Evolutionary conservation across 805 yeast species (phyloP).

Genomic region (Yarrowia sp.): DNA sequence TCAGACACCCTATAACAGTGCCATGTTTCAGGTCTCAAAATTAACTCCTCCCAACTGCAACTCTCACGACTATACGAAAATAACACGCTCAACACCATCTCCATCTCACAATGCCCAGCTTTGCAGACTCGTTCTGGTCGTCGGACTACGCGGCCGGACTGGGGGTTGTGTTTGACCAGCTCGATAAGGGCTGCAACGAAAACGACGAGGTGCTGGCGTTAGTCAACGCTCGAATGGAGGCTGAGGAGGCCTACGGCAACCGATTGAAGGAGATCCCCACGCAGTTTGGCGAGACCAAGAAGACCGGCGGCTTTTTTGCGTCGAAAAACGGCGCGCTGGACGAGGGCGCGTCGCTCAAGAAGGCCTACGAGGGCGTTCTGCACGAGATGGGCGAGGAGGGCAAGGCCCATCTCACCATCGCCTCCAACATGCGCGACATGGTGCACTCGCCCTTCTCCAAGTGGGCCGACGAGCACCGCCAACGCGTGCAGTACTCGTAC

Average conservation of each 20-base stretch:
- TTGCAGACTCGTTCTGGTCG: slow-evolving; percentile 78
- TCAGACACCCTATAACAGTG: neutral
- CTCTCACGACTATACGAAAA: neutral
- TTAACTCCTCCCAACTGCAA: slow-evolving; percentile 13
- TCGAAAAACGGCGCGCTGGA: slow-evolving; percentile 40
- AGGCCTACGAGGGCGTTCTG: slow-evolving; percentile 58
- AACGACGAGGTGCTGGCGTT: slow-evolving; percentile 65
- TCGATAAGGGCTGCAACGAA: slow-evolving; percentile 59
- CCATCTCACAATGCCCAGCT: slow-evolving; percentile 46
- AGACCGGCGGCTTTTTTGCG: slow-evolving; percentile 42
- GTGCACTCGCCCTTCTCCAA: slow-evolving; percentile 68
- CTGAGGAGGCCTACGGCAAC: slow-evolving; percentile 64
- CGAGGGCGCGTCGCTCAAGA: slow-evolving; percentile 64
- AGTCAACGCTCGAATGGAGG: slow-evolving; percentile 68
- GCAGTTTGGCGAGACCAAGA: slow-evolving; percentile 42
- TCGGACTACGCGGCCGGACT: slow-evolving; percentile 56
- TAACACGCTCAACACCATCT: neutral
- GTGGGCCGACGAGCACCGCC: slow-evolving; percentile 74
- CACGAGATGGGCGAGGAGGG: slow-evolving; percentile 59
- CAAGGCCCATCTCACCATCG: slow-evolving; percentile 55
- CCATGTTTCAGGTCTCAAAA: slow-evolving; percentile 6
- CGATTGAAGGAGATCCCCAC: slow-evolving; percentile 47
- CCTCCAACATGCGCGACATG: slow-evolving; percentile 55
- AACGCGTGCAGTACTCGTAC: slow-evolving; percentile 62
- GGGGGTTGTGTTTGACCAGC: slow-evolving; percentile 41